Evolutionary conservation across 345 rosid species (phyloP).

Genomic region (Acer campestre): DNA sequence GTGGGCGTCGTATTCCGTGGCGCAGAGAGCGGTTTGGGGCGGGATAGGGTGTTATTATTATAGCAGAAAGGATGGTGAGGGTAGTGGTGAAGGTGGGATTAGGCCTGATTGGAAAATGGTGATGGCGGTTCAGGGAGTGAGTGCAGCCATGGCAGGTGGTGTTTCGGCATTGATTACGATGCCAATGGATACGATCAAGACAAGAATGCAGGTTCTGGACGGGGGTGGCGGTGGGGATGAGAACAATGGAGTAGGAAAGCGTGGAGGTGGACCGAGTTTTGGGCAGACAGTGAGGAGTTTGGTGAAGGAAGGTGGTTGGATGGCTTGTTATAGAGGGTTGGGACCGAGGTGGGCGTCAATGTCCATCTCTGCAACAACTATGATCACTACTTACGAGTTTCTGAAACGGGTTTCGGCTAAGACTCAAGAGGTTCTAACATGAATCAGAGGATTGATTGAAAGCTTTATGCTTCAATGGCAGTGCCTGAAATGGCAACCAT

Average conservation of each 20-base stretch:
- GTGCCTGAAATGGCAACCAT: constrained; percentile 86
- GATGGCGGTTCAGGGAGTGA: constrained; percentile 89
- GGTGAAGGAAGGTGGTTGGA: constrained; percentile 91
- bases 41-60: constrained; percentile 49
- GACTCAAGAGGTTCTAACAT: constrained; percentile 54
- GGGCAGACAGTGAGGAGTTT: constrained; percentile 75
- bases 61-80: constrained; percentile 46
- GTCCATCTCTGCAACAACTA: constrained; percentile 94
- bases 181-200: constrained; percentile 97
- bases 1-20: constrained; percentile 86
- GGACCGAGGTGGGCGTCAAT: constrained; percentile 95
- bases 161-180: constrained; percentile 86
- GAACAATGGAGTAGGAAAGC: constrained; percentile 53
- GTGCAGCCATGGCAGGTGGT: constrained; percentile 97
- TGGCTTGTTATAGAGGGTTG: constrained; percentile 88
- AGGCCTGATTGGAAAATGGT: constrained; percentile 69
- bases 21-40: constrained; percentile 64
- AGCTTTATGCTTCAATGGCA: constrained; percentile 62
- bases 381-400: constrained; percentile 98
- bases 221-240: constrained; percentile 35
- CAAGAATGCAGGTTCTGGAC: constrained; percentile 83
- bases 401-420: constrained; percentile 84
- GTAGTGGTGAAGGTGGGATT: constrained; percentile 23
- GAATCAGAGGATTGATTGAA: constrained; percentile 14
- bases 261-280: constrained; percentile 71